phyloP scores from a whole-genome alignment of 805 yeast species.

The Candida broadrunensis region DNA sequence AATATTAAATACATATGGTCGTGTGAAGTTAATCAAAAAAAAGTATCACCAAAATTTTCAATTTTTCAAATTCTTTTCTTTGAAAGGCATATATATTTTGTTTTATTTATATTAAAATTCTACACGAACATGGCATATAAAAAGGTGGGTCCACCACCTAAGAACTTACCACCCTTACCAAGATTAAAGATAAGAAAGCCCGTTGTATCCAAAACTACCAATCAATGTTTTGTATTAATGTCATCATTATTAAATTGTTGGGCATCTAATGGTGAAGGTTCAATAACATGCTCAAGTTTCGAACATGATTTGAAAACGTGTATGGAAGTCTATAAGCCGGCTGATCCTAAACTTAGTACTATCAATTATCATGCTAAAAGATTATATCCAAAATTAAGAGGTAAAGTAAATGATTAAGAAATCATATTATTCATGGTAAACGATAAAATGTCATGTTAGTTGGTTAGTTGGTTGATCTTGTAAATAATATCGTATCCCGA shows the following conservation, averaged over 20 bases:
- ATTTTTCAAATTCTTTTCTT: too few relatives aligned
- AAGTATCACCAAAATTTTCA: too few relatives aligned
- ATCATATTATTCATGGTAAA: neutral
- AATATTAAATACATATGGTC: too few relatives aligned
- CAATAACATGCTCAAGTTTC: slow-evolving; percentile 58
- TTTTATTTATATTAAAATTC: too few relatives aligned
- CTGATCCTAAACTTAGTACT: slow-evolving; percentile 41
- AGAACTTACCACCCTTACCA: slow-evolving; percentile 66
- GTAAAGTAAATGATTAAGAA: slow-evolving; percentile 33
- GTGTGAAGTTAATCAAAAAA: too few relatives aligned
- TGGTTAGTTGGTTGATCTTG: too few relatives aligned
- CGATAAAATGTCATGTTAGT: neutral
- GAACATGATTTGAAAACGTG: slow-evolving; percentile 74
- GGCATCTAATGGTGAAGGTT: slow-evolving; percentile 92
- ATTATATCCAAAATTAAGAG: slow-evolving; percentile 53
- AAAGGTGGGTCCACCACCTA: slow-evolving; percentile 39
- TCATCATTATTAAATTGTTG: slow-evolving; percentile 87
- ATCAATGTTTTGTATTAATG: slow-evolving; percentile 78
- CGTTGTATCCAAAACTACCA: slow-evolving; percentile 52
- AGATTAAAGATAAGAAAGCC: slow-evolving; percentile 69
- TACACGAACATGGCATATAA: slow-evolving; percentile 46
- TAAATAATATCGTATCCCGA: too few relatives aligned
- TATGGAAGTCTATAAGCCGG: slow-evolving; percentile 49
- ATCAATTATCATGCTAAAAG: slow-evolving; percentile 57
- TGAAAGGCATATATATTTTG: too few relatives aligned